Percentiles rank a stretch among this genome's conserved stretches.
These are phyloP conservation scores for Coemansia sp. DNA, from an alignment of 192 early-diverging fungal species.

Conservation along the genomic window DNA sequence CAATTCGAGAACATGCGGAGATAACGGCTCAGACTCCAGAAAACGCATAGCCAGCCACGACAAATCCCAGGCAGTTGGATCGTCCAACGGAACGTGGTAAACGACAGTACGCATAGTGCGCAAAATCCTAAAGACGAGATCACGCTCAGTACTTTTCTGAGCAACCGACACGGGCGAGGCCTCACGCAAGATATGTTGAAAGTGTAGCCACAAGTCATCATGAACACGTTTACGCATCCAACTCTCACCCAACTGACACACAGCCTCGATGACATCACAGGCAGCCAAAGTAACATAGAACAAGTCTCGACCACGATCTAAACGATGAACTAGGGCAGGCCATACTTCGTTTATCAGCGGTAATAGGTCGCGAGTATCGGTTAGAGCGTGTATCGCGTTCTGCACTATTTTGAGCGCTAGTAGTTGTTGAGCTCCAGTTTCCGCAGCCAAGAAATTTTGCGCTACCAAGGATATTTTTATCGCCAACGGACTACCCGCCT, in stretches of 20 bases:
- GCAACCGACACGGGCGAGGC: neutral
- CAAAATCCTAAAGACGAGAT: constrained; percentile 22
- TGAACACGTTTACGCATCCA: constrained; percentile 52
- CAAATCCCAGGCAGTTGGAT: constrained; percentile 32
- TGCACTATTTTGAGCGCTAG: constrained; percentile 48
- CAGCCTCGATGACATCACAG: constrained; percentile 42
- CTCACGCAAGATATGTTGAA: constrained; percentile 14
- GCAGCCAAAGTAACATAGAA: constrained; percentile 40
- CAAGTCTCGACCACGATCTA: constrained; percentile 21
- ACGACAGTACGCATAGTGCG: constrained; percentile 37
- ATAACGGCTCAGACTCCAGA: constrained; percentile 12
- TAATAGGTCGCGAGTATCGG: constrained; percentile 32
- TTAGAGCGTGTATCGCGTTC: constrained; percentile 33
- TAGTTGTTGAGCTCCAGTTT: constrained; percentile 37
- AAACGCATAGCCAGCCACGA: constrained; percentile 18
- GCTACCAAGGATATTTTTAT: constrained; percentile 41
- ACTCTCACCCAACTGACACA: constrained; percentile 28
- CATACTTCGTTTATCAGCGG: constrained; percentile 51
- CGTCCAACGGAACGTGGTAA: constrained; percentile 35
- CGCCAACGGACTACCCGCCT: constrained; percentile 34
- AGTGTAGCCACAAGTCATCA: constrained; percentile 47
- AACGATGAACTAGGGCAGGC: constrained; percentile 34
- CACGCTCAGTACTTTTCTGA: constrained; percentile 13
- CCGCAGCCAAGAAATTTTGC: constrained; percentile 32
- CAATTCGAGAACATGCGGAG: constrained; percentile 15